These are phyloP conservation scores for Berkeleyomyces rouxiae DNA, from an alignment of 2,329 filamentous ascomycete genomes.

Conservation along the genomic window DNA sequence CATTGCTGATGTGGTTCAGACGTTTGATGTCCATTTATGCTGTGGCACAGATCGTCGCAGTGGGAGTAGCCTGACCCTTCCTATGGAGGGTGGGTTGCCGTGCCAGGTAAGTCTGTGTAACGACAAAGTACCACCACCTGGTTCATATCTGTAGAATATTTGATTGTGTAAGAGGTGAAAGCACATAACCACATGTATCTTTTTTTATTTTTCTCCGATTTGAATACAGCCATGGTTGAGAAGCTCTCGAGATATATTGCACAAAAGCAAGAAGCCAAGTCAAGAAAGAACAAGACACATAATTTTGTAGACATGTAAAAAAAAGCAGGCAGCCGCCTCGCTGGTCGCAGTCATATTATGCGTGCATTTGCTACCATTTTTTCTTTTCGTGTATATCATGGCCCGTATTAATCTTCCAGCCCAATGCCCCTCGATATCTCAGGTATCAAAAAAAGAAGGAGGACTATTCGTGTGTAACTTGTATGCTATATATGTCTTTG, in stretches of 20 bases:
- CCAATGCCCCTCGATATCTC: neutral
- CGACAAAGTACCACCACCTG: neutral
- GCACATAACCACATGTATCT: too few relatives aligned
- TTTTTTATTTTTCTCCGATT: too few relatives aligned
- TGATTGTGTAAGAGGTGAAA: too few relatives aligned
- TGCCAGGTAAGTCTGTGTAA: constrained; percentile 21
- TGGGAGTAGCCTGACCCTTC: constrained; percentile 43
- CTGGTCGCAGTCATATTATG: neutral
- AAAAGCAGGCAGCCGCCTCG: neutral
- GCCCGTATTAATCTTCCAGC: neutral
- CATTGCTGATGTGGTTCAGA: constrained; percentile 30
- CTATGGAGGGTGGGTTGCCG: constrained; percentile 45
- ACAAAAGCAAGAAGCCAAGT: too few relatives aligned
- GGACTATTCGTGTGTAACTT: neutral
- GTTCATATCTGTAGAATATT: neutral
- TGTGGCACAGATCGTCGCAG: constrained; percentile 23
- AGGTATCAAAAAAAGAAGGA: neutral
- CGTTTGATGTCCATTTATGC: constrained; percentile 32
- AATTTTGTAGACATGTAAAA: neutral
- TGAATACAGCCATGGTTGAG: too few relatives aligned
- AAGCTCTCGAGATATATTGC: too few relatives aligned
- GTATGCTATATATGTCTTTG: neutral
- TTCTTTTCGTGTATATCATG: neutral
- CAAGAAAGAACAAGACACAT: neutral
- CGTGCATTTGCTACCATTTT: neutral